phyloP scores from a whole-genome alignment of 495 filamentous ascomycete species.

The Aspergillus bertholletiae region DNA sequence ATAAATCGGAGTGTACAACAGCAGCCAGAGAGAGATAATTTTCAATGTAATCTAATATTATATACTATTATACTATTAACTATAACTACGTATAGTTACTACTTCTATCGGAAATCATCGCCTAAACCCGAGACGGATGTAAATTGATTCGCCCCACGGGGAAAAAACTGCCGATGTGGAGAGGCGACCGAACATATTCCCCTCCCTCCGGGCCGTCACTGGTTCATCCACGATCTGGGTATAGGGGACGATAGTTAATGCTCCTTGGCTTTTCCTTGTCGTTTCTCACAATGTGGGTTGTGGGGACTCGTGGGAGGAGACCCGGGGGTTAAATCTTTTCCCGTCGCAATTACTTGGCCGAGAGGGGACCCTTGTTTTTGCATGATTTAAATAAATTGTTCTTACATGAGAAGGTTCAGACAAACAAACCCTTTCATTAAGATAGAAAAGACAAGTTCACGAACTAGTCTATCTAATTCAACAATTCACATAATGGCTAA shows the following conservation, averaged over 20 bases:
- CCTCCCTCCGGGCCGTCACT: background rate
- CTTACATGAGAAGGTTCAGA: too few relatives aligned
- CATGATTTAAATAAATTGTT: conserved; percentile 1
- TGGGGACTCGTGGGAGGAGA: conserved; percentile 8
- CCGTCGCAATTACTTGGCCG: conserved; percentile 6
- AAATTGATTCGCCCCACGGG: conserved; percentile 10
- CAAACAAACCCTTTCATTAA: too few relatives aligned
- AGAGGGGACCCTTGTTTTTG: background rate
- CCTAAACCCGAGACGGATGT: too few relatives aligned
- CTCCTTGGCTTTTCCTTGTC: too few relatives aligned
- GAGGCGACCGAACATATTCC: background rate
- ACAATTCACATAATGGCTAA: conserved; percentile 19
- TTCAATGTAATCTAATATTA: too few relatives aligned
- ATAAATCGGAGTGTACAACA: too few relatives aligned
- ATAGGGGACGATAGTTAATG: too few relatives aligned
- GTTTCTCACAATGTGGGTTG: conserved; percentile 13
- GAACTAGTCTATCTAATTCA: background rate
- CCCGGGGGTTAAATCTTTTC: conserved; percentile 11
- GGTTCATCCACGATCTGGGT: too few relatives aligned
- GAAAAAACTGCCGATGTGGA: conserved; percentile 10
- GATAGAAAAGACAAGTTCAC: background rate
- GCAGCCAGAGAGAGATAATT: too few relatives aligned
- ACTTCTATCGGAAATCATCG: too few relatives aligned
- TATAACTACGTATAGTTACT: too few relatives aligned
- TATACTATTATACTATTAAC: too few relatives aligned